phyloP scores from a whole-genome alignment of 2,329 filamentous ascomycete species.

The Fusarium veterinarium region DNA sequence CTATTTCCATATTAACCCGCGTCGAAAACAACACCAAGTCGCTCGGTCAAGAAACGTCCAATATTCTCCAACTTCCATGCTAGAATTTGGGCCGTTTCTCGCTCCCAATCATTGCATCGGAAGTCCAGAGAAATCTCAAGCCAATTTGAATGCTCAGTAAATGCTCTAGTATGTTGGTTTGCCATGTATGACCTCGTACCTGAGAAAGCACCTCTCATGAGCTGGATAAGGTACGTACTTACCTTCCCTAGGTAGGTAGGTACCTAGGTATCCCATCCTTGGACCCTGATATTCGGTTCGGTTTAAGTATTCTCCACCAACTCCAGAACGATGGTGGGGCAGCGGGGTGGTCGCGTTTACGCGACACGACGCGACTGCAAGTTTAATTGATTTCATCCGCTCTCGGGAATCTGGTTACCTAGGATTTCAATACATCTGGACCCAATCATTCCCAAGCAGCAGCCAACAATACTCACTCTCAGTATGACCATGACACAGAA shows the following conservation, averaged over 20 bases:
- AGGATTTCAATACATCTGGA: background rate
- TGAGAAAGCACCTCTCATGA: background rate
- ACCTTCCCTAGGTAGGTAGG: too few species aligned
- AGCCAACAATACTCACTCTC: background rate
- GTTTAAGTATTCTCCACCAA: constrained; percentile 2
- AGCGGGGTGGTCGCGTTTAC: constrained; percentile 10
- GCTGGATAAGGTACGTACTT: background rate
- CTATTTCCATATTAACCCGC: background rate
- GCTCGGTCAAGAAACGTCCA: background rate
- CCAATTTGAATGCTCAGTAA: background rate
- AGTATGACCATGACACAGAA: constrained; percentile 38
- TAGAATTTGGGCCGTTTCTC: background rate
- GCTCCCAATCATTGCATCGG: background rate
- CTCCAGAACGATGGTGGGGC: constrained; percentile 1
- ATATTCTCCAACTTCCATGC: background rate
- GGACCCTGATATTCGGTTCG: background rate
- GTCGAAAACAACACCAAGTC: background rate
- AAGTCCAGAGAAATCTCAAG: background rate
- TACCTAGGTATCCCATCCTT: too few species aligned
- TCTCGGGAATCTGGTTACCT: background rate
- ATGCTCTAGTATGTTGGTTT: background rate
- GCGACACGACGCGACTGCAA: constrained; percentile 18
- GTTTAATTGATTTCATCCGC: constrained; percentile 34
- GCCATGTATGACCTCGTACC: background rate
- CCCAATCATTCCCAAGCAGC: background rate